Evolutionary conservation across 2,329 filamentous ascomycete species (phyloP).

Genomic region (Emmonsia crescens): DNA sequence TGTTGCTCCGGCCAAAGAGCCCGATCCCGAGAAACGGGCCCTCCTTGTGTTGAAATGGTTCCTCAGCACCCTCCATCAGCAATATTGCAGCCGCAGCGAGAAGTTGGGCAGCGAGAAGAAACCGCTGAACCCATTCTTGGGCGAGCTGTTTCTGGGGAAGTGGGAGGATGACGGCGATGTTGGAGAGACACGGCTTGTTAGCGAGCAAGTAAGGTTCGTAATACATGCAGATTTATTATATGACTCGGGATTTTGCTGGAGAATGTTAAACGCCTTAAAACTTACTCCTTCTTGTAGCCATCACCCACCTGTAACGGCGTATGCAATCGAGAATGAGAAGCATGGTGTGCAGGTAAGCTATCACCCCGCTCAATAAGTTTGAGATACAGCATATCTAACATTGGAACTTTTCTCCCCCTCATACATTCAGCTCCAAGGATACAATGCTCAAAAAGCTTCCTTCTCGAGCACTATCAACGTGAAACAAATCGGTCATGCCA

Average conservation of each 20-base stretch:
- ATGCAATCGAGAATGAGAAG: constrained; percentile 78
- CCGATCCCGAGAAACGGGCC: constrained; percentile 70
- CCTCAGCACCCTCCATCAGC: constrained; percentile 81
- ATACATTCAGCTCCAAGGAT: constrained; percentile 51
- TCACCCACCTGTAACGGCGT: constrained; percentile 90
- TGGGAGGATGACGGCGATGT: constrained; percentile 63
- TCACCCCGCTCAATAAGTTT: not conserved
- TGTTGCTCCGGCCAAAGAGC: constrained; percentile 67
- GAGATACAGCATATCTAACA: not conserved
- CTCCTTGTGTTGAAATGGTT: constrained; percentile 95
- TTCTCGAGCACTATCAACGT: constrained; percentile 91
- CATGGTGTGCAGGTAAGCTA: constrained; percentile 54
- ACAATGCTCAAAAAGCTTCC: constrained; percentile 92
- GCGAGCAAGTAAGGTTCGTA: constrained; percentile 72
- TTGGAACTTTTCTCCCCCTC: not conserved
- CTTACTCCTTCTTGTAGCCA: constrained; percentile 42
- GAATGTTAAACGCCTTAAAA: not conserved
- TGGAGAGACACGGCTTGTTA: constrained; percentile 75
- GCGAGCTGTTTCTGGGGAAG: constrained; percentile 83
- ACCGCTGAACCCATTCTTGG: constrained; percentile 89
- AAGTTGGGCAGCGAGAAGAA: constrained; percentile 89
- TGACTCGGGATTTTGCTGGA: not conserved
- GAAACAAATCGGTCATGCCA: constrained; percentile 85
- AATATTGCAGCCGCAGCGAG: constrained; percentile 65
- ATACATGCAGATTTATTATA: not conserved